Evolutionary conservation across 305 asterid genomes (phyloP).

Genomic region (Salvia sclarea): DNA sequence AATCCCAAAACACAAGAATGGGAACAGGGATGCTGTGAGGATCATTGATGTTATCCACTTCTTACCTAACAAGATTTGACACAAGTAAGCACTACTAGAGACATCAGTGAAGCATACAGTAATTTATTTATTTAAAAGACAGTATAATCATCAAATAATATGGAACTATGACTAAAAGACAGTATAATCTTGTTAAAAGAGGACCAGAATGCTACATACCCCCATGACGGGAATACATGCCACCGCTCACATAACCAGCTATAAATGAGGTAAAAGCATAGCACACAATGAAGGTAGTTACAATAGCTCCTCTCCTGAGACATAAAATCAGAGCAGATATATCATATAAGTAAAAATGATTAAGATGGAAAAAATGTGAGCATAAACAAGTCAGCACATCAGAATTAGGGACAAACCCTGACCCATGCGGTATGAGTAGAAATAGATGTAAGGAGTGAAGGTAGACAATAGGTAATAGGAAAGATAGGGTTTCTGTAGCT

Average conservation of each 20-base stretch:
- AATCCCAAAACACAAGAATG: constrained; percentile 64
- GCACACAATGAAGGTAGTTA: constrained; percentile 65
- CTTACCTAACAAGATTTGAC: constrained; percentile 47
- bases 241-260: constrained; percentile 78
- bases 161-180: neutral
- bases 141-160: neutral
- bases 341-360: constrained; percentile 25
- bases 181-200: neutral
- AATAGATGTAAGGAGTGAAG: neutral
- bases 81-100: constrained; percentile 22
- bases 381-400: constrained; percentile 2
- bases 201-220: constrained; percentile 46
- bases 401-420: constrained; percentile 8
- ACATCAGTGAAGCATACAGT: neutral
- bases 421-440: neutral
- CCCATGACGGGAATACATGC: constrained; percentile 74
- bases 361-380: neutral
- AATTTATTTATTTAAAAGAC: neutral
- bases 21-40: constrained; percentile 72
- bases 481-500: neutral
- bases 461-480: neutral
- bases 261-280: constrained; percentile 78
- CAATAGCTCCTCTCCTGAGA: constrained; percentile 81
- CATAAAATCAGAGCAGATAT: constrained; percentile 34
- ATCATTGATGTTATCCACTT: constrained; percentile 68